Conservation (phyloP, 805 yeast species). For the Spathaspora passalidarum region DNA sequence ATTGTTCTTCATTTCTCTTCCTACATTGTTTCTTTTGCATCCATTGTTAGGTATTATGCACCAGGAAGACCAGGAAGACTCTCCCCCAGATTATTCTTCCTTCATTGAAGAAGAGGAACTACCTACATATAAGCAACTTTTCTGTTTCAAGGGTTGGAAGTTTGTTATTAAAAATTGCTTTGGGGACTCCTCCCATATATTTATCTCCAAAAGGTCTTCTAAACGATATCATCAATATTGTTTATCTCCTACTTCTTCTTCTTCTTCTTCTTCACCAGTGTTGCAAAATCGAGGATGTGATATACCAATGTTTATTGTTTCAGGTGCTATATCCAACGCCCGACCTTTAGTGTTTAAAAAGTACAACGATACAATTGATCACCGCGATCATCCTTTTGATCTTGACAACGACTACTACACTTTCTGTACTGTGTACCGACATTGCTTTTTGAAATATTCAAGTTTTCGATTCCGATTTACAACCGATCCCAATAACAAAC, state of each 20-base stretch:
- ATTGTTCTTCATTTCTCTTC: too few relatives aligned
- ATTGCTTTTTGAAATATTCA: slow-evolving; percentile 3
- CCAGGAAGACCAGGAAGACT: not conserved
- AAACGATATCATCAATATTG: not conserved
- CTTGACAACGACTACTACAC: slow-evolving; percentile 3
- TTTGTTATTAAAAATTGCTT: not conserved
- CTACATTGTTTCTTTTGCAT: too few relatives aligned
- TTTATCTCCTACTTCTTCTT: not conserved
- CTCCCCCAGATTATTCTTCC: not conserved
- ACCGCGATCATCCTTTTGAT: slow-evolving; percentile 8
- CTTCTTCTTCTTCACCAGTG: not conserved
- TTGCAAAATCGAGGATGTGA: slow-evolving; percentile 5
- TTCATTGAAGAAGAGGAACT: not conserved
- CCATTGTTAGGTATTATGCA: not conserved
- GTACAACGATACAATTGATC: slow-evolving; percentile 3
- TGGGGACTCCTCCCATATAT: not conserved
- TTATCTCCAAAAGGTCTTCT: not conserved
- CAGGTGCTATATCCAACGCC: slow-evolving; percentile 1
- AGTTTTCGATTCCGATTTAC: slow-evolving; percentile 6
- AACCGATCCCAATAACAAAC: slow-evolving; percentile 7
- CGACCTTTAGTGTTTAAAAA: slow-evolving; percentile 5
- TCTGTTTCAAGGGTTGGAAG: not conserved
- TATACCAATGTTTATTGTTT: slow-evolving; percentile 9
- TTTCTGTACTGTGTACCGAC: slow-evolving; percentile 5
- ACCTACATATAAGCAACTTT: not conserved